Conservation (phyloP, 805 yeast genomes). For the Ogataea pignaliae region DNA sequence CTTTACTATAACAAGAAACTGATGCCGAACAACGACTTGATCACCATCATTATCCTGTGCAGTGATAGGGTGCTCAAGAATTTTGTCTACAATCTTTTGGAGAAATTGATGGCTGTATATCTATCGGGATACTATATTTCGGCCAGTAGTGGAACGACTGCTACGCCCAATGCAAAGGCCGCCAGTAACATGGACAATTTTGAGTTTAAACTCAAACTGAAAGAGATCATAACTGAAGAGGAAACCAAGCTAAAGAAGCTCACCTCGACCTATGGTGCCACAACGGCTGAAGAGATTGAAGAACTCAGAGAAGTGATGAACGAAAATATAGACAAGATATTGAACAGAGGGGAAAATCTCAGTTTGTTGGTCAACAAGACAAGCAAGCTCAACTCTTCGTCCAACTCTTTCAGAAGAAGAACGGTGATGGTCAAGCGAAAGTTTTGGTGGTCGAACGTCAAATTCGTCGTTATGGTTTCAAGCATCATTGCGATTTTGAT, state of each 20-base stretch:
- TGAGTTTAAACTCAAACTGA: conserved; percentile 54
- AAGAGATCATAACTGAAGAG: conserved; percentile 50
- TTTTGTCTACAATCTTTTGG: conserved; percentile 43
- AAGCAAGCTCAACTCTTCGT: conserved; percentile 59
- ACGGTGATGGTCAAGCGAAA: conserved; percentile 59
- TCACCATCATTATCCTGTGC: conserved; percentile 48
- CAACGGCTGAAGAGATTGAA: conserved; percentile 48
- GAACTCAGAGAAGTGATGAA: conserved; percentile 67
- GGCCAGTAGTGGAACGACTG: conserved; percentile 15
- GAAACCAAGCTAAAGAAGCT: conserved; percentile 42
- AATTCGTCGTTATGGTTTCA: conserved; percentile 33
- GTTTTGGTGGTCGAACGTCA: conserved; percentile 66
- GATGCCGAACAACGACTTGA: conserved; percentile 41
- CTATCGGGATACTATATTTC: conserved; percentile 17
- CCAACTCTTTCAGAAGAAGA: conserved; percentile 65
- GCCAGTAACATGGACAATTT: conserved; percentile 9
- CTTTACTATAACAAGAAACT: conserved; percentile 48
- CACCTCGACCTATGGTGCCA: conserved; percentile 29
- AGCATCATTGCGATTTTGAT: conserved; percentile 28
- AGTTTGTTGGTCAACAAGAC: conserved; percentile 74
- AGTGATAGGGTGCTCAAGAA: conserved; percentile 41
- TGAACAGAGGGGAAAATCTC: conserved; percentile 76
- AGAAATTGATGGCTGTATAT: conserved; percentile 48
- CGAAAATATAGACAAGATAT: conserved; percentile 64
- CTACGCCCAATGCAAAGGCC: background rate